Base-by-base conservation (phyloP, 768 basidiomycete species). In the Trametes villosa region DNA sequence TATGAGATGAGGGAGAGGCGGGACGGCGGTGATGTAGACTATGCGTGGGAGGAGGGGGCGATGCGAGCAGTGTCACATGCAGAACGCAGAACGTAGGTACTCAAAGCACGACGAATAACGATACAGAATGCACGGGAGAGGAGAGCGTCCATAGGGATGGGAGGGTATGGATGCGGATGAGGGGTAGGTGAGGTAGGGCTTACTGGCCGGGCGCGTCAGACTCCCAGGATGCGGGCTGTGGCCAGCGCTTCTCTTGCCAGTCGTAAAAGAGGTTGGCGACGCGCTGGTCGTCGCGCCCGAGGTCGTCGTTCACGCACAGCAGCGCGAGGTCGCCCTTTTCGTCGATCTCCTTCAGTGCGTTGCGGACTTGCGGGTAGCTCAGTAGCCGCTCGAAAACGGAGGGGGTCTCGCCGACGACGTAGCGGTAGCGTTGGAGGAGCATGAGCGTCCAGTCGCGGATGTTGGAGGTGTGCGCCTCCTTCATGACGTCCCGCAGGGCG, bases 281-380 rank as follows among this genome's bases (percentile, higher is more conserved):
- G n/a, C 51, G 33, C 47, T 48, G 58, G 30, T 65, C 46, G 27
- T 67, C 63, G 13, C 41, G 30, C 1, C 30, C 57, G 3, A 76
- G 60, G 36, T 76, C 75, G 63, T 76, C 75, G 67, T 75, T 75
- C 36, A 75, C 63, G 56, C 73, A 75, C 4, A 75, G 63, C 58
- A 76, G 64, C 53, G 71, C 69, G 20, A 69, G 64, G 33, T 72
- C 69, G 13, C 57, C 42, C 17, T 62, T 47, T 34, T 45, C 24
- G 36, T 67, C 62, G 41, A 75, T 50, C 47, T 56, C 47, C 29
- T 57, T 47, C 22, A 70, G 59, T 62, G 67, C 63, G 36, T 27
- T 33, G 18, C 52, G 54, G 6, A 66, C 61, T 41, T 67, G 64
- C 15, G n/a, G 7, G 24, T 62, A 58, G 49, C 66, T 66, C 22